Conservation (phyloP, 2,329 filamentous ascomycete genomes). For the Alternaria angustiovoidea region DNA sequence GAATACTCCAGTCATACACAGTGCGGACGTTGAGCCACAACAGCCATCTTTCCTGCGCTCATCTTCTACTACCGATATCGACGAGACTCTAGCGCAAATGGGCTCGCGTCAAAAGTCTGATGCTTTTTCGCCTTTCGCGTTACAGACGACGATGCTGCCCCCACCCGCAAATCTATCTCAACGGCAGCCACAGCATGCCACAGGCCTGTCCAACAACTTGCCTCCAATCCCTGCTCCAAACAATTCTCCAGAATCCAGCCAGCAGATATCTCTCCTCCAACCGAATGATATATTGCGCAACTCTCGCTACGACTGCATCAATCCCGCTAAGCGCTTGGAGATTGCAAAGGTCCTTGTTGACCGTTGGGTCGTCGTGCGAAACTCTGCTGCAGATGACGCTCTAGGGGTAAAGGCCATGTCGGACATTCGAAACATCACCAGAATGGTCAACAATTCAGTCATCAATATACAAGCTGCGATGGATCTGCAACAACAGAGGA, state of each 20-base stretch:
- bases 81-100: background rate
- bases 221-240: background rate
- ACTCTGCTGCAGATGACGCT: background rate
- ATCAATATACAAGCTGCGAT: background rate
- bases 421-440: background rate
- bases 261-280: background rate
- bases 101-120: background rate
- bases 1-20: background rate
- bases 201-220: background rate
- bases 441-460: background rate
- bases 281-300: conserved; percentile 5
- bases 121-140: background rate
- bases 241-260: background rate
- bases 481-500: background rate
- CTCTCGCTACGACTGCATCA: background rate
- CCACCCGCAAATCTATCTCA: background rate
- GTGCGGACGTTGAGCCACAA: background rate
- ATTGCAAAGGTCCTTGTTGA: background rate
- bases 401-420: background rate
- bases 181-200: background rate
- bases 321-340: background rate
- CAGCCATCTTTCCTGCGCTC: conserved; percentile 4
- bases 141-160: background rate
- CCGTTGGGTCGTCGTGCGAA: background rate
- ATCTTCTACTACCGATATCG: conserved; percentile 14